Conservation (phyloP, 495 filamentous ascomycete genomes). For the Penicillium coffeae region DNA sequence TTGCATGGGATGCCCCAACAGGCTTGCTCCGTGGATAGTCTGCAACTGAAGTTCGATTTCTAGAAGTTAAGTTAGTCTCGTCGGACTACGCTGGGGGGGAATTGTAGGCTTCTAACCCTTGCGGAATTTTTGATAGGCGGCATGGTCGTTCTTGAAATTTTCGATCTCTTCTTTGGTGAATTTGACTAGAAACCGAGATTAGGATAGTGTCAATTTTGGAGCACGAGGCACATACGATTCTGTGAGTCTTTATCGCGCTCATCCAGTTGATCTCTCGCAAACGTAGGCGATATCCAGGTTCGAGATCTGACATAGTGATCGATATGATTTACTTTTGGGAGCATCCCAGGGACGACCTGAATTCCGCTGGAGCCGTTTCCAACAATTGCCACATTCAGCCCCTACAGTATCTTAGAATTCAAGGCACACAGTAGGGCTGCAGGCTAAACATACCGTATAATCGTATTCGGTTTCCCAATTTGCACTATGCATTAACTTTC, state of each 20-base stretch:
- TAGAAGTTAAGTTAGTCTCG: slow-evolving; percentile 6
- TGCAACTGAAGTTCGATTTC: slow-evolving; percentile 48
- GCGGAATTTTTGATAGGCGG: slow-evolving; percentile 37
- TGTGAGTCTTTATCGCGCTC: slow-evolving; percentile 24
- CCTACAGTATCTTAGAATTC: slow-evolving; percentile 25
- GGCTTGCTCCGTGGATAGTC: slow-evolving; percentile 37
- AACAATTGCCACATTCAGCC: slow-evolving; percentile 51
- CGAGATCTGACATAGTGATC: slow-evolving; percentile 40
- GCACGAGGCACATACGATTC: slow-evolving; percentile 32
- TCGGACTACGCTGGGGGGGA: neutral
- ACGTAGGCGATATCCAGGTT: slow-evolving; percentile 44
- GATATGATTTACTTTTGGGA: slow-evolving; percentile 47
- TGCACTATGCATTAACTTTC: slow-evolving; percentile 54
- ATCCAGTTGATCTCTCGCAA: slow-evolving; percentile 31
- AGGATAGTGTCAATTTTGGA: too few species aligned
- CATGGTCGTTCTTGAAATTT: slow-evolving; percentile 40
- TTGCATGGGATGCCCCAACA: slow-evolving; percentile 36
- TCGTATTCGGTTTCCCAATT: slow-evolving; percentile 43
- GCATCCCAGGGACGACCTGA: slow-evolving; percentile 60
- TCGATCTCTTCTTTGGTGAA: slow-evolving; percentile 46
- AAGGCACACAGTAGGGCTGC: neutral
- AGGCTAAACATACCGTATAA: slow-evolving; percentile 21
- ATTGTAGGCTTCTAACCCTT: slow-evolving; percentile 27
- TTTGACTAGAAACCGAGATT: too few species aligned
- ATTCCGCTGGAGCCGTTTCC: slow-evolving; percentile 49